Evolutionary conservation across 2,329 filamentous ascomycete species (phyloP), one percentile per base, ranked within the genome.

Genomic region (Hypocreales sp.): DNA sequence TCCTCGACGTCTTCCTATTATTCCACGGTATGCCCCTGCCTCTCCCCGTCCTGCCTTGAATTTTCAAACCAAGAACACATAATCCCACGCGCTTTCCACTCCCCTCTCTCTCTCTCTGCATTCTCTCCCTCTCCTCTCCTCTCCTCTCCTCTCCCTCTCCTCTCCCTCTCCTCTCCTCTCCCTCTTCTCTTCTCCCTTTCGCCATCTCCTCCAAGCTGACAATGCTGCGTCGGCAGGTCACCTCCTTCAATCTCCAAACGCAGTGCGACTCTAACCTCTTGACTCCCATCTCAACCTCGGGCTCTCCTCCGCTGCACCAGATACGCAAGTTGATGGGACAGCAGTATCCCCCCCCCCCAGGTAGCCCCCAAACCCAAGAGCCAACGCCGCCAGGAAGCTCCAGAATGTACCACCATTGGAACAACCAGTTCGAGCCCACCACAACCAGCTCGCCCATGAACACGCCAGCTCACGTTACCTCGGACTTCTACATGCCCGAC

Each of bases 281-380:
- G 26, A 66, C 64, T n/a, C 64, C 65, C 15, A 56, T 58, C n/a
- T 67, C 64, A 25, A 50, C 51, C 25, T 50, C 53, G 30, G 55
- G 48, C 16, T 68, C 64, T 18, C 64, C 64, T 28, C 56, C 58
- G 26, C 38, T 64, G 23, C 50, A 55, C 28, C 58, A 64, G 30
- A 50, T 48, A 27, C 45, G 46, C 29, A 61, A 63, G 36, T 47
- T 53, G 26, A 47, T 51, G 38, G 45, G 48, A n/a, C n/a, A n/a
- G 31, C 44, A 50, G 16, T 63, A 61, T 34, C 54, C 39, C 24
- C 40, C 50, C 11, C 50, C 52, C n/a, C 44, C 48, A 20, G 41
- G 44, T 13, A 45, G 45, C 19, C 38, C 52, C 17, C 46, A 40
- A 22, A 40, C 52, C 7, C 61, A 64, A 34, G 58, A 60, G 28